Evolutionary conservation across 2,329 filamentous ascomycete genomes (phyloP), one percentile per base, ranked within the genome.

Genomic region (Colletotrichum acutatum): DNA sequence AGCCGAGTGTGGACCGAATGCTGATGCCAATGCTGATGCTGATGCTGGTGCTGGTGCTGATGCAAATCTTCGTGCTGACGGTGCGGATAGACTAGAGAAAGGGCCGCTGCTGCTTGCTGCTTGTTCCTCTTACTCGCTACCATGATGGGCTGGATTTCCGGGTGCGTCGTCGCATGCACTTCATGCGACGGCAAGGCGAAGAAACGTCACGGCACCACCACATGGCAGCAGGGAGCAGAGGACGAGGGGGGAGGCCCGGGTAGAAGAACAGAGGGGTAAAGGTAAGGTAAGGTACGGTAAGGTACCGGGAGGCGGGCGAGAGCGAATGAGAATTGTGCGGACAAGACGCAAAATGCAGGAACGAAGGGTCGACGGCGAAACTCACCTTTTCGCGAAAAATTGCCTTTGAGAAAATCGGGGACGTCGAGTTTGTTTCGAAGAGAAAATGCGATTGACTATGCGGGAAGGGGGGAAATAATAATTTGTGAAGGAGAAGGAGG

Each of bases 321-420:
- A 24, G 37, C 49, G 11, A n/a, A 49, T 28, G 28, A 24, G 59
- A 49, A 52, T 26, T 30, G 19, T 30, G 56, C 57, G 34, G 30
- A 37, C 37, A 57, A 26, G 19, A 37, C 30, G 64, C 64, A n/a
- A 64, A 64, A 62, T 56, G 68, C 56, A 67, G 49, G 52, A 60
- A 63, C 46, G 57, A 60, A 63, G 32, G 62, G 42, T 62, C n/a
- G 37, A 68, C 37, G 24, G 32, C 30, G 58, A 68, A 62, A 63
- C 71, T 74, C 68, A 74, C 71, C 52, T 74, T 69, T 68, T 72
- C 63, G 68, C 62, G 62, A 66, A 67, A 74, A 72, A 67, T 62
- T 42, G n/a, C 34, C 52, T 59, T 74, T 62, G 28, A 24, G 56
- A 57, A 61, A 69, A 54, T 46, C 28, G 26, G 66, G 60, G 49